Evolutionary conservation across 345 rosid species (phyloP).

Genomic region (Conringia planisiliqua): DNA sequence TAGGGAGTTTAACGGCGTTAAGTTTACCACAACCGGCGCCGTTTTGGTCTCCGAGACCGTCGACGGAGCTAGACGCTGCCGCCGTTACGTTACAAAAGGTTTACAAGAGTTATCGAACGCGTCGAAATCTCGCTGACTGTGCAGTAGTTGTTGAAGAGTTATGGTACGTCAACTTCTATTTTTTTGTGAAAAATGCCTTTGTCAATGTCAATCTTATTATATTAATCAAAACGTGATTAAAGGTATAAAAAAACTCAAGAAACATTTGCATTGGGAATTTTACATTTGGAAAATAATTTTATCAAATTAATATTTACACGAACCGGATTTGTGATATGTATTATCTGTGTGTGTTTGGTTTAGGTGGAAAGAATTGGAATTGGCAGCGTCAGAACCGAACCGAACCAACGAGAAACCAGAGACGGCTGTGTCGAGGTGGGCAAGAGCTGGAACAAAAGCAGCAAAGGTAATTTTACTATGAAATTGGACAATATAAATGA

Average conservation of each 20-base stretch:
- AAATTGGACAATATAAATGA: neutral
- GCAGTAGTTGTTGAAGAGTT: slow-evolving; percentile 88
- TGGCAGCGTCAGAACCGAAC: slow-evolving; percentile 63
- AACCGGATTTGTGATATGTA: neutral
- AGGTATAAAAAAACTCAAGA: neutral
- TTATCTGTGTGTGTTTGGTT: neutral
- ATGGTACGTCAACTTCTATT: slow-evolving; percentile 45
- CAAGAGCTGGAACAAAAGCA: slow-evolving; percentile 89
- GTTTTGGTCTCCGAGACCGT: slow-evolving; percentile 64
- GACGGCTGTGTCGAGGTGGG: slow-evolving; percentile 81
- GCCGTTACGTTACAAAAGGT: slow-evolving; percentile 40
- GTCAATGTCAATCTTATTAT: neutral
- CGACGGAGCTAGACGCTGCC: slow-evolving; percentile 75
- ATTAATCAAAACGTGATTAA: neutral
- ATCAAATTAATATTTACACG: neutral
- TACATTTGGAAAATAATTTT: neutral
- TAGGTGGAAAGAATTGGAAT: slow-evolving; percentile 94
- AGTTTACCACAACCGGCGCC: slow-evolving; percentile 51
- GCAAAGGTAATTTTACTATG: slow-evolving; percentile 55
- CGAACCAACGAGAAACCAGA: slow-evolving; percentile 62
- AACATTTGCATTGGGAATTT: neutral
- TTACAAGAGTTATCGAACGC: slow-evolving; percentile 41
- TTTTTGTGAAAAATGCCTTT: too few relatives aligned
- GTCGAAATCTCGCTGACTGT: slow-evolving; percentile 78
- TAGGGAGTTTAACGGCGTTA: slow-evolving; percentile 34